Percentiles rank a stretch among this genome's conserved stretches.
Conservation (phyloP, 495 filamentous ascomycete genomes). For the Usnea hakonensis region DNA sequence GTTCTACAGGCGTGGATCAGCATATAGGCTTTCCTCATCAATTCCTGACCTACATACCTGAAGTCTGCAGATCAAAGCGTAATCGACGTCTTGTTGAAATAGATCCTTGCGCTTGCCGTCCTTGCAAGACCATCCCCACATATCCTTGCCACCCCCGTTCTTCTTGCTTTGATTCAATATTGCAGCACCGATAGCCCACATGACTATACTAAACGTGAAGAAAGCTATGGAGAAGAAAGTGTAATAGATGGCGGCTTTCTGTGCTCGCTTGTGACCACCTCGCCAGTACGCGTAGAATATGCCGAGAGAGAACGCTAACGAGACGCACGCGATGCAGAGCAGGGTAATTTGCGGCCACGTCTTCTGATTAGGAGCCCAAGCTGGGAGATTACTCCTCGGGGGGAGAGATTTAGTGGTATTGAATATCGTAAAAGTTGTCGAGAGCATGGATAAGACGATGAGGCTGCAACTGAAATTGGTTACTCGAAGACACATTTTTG, state of each 20-base stretch:
- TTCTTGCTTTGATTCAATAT: constrained; percentile 69
- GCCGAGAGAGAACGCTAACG: constrained; percentile 66
- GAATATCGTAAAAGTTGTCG: constrained; percentile 81
- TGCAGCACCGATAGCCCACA: constrained; percentile 85
- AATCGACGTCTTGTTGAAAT: constrained; percentile 72
- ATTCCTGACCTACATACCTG: constrained; percentile 52
- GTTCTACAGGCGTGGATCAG: constrained; percentile 50
- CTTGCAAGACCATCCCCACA: constrained; percentile 96
- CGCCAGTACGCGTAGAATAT: constrained; percentile 84
- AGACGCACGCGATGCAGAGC: constrained; percentile 67
- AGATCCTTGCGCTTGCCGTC: constrained; percentile 71
- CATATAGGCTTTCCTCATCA: neutral
- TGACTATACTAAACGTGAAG: constrained; percentile 87
- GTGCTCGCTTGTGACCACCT: constrained; percentile 80
- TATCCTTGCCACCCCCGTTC: constrained; percentile 67
- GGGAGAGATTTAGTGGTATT: constrained; percentile 68
- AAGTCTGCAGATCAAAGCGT: constrained; percentile 87
- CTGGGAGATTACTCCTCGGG: constrained; percentile 64
- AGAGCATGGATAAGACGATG: constrained; percentile 84
- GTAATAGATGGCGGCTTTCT: constrained; percentile 91
- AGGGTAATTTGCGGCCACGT: constrained; percentile 87
- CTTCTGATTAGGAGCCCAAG: constrained; percentile 74
- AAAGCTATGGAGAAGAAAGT: constrained; percentile 83
- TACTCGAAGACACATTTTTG: constrained; percentile 85
- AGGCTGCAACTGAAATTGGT: constrained; percentile 95